Evolutionary conservation across 2,329 filamentous ascomycete species (phyloP), one percentile per base, ranked within the genome.

Genomic region (Neonectria coccinea): DNA sequence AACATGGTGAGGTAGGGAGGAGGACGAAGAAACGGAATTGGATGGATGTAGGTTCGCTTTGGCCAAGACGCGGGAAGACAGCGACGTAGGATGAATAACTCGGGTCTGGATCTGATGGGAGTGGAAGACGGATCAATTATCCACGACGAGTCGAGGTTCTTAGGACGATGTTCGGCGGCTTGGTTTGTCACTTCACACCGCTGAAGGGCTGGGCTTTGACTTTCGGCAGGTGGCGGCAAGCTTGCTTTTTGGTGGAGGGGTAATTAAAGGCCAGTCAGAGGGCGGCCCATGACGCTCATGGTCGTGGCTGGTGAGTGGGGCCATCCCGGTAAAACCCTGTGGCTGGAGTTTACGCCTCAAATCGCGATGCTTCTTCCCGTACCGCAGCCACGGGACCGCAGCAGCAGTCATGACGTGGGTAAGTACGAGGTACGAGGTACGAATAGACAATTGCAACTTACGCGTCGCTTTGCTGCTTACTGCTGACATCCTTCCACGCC

Each of bases 1-100:
- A 97, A 94, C 90, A 93, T 96, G 80, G 77, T 86, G 79, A n/a
- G 73, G 16, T 57, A 33, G 44, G 31, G 29, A 48, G 50, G 45
- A 42, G 29, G 45, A 29, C 52, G 20, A 36, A 48, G 4, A n/a
- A 27, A 54, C 47, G 33, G 41, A 11, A 41, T 7, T 33, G n/a
- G 36, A 2, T 25, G 36, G n/a, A 42, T 4, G n/a, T 5, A 18
- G 39, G 8, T 18, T 53, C n/a, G n/a, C 33, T 51, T 55, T 14
- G 20, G 50, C 33, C 47, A 53, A 42, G 36, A 63, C 52, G 42
- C 12, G 25, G 42, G n/a, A 14, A 42, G 44, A 41, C 31, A 59
- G 48, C 31, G 51, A 22, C 29, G 25, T 51, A 41, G 18, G 48
- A 31, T 45, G 10, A 44, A 44, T 47, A 54, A 52, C 22, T 47